Conservation (phyloP, 257 asterid species). For the Nicotiana sylvestris region DNA sequence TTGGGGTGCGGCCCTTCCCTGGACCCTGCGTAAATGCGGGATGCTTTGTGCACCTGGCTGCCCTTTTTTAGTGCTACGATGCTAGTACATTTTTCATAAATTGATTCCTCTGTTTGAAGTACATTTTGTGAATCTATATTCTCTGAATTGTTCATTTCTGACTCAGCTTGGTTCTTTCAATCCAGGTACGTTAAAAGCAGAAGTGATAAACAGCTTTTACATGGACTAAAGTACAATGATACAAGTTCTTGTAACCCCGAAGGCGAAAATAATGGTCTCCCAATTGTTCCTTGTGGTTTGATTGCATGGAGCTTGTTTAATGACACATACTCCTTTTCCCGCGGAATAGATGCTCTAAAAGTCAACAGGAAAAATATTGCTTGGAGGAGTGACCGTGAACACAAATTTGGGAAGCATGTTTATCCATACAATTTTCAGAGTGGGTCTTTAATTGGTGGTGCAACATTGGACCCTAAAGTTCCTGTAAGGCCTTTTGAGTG, state of each 20-base stretch:
- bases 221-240: constrained; percentile 43
- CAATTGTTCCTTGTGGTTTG: constrained; percentile 78
- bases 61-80: too few relatives aligned
- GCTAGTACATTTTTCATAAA: background rate
- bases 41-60: too few relatives aligned
- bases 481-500: constrained; percentile 49
- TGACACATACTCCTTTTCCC: constrained; percentile 60
- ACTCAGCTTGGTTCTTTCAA: constrained; percentile 16
- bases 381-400: constrained; percentile 78
- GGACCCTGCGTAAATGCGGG: too few relatives aligned
- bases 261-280: constrained; percentile 48
- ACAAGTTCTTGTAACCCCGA: constrained; percentile 60
- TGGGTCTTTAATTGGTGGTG: constrained; percentile 69
- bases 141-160: background rate
- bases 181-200: constrained; percentile 73
- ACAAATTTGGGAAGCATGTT: constrained; percentile 69
- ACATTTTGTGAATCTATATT: background rate
- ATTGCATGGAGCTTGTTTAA: constrained; percentile 81
- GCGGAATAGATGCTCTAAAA: constrained; percentile 44
- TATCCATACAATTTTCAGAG: constrained; percentile 72
- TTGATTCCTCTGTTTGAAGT: background rate
- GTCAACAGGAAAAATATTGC: constrained; percentile 63
- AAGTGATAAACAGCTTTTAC: constrained; percentile 59
- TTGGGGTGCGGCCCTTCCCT: too few relatives aligned
- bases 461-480: constrained; percentile 48